Percentiles rank a stretch among this genome's conserved stretches.
Conservation (phyloP, 2,329 filamentous ascomycete genomes). For the Fusarium chaquense region DNA sequence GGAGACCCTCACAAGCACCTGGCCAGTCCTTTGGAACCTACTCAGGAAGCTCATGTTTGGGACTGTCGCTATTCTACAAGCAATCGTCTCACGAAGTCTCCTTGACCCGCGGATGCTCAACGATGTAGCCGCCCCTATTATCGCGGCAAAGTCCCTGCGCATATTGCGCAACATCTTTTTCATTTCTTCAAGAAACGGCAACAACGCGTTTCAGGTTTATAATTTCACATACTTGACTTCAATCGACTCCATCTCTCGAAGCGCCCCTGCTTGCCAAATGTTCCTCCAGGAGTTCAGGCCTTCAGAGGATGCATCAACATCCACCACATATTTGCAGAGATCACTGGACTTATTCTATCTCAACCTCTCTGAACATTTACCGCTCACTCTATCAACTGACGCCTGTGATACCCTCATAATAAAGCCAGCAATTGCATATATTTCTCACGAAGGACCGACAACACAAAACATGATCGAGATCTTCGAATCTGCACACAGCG, state of each 20-base stretch:
- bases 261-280: slow-evolving; percentile 71
- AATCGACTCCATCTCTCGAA: slow-evolving; percentile 83
- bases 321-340: slow-evolving; percentile 65
- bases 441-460: slow-evolving; percentile 62
- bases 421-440: slow-evolving; percentile 79
- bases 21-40: slow-evolving; percentile 79
- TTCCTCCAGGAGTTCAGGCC: slow-evolving; percentile 74
- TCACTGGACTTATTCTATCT: slow-evolving; percentile 89
- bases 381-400: slow-evolving; percentile 73
- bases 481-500: slow-evolving; percentile 90
- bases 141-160: slow-evolving; percentile 79
- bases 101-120: slow-evolving; percentile 63
- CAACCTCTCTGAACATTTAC: slow-evolving; percentile 86
- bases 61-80: slow-evolving; percentile 78
- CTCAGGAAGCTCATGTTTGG: slow-evolving; percentile 82
- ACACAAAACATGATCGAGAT: slow-evolving; percentile 66
- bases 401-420: slow-evolving; percentile 80
- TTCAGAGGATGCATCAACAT: slow-evolving; percentile 50
- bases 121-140: slow-evolving; percentile 64
- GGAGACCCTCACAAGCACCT: slow-evolving; percentile 74
- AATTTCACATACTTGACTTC: slow-evolving; percentile 85
- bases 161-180: slow-evolving; percentile 84
- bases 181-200: slow-evolving; percentile 79
- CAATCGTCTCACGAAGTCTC: slow-evolving; percentile 74
- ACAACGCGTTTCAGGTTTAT: slow-evolving; percentile 83